These are phyloP conservation scores for Nakazawaea sp. DNA, from an alignment of 805 yeast species.

Conservation along the genomic window DNA sequence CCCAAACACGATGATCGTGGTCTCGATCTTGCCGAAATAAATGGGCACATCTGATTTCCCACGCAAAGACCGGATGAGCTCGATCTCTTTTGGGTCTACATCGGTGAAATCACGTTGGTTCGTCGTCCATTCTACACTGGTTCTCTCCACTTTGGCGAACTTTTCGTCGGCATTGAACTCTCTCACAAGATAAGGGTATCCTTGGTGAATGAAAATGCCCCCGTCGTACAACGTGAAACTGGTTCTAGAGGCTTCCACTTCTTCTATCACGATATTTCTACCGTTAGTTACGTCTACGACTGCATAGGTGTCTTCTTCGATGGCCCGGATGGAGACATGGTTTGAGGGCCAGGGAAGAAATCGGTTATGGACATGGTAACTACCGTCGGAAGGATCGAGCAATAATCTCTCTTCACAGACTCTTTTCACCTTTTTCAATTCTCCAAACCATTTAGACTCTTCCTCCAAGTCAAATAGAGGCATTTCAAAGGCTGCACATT, in stretches of 20 bases:
- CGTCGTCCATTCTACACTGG: conserved; percentile 92
- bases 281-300: conserved; percentile 85
- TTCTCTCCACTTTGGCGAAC: conserved; percentile 80
- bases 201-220: conserved; percentile 91
- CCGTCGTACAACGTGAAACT: conserved; percentile 89
- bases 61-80: conserved; percentile 48
- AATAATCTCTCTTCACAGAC: conserved; percentile 33
- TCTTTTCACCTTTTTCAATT: conserved; percentile 22
- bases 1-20: conserved; percentile 82
- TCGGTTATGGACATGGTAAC: conserved; percentile 47
- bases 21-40: conserved; percentile 67
- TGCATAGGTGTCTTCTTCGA: conserved; percentile 76
- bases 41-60: conserved; percentile 48
- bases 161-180: conserved; percentile 77
- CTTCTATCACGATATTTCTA: conserved; percentile 75
- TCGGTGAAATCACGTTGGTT: conserved; percentile 89
- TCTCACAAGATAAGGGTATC: conserved; percentile 77
- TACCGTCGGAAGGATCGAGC: conserved; percentile 32
- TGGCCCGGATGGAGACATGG: conserved; percentile 72
- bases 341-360: conserved; percentile 80
- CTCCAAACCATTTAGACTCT: conserved; percentile 55
- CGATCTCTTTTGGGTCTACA: conserved; percentile 79
- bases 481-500: conserved; percentile 88
- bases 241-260: conserved; percentile 81
- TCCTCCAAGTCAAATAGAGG: conserved; percentile 47